phyloP scores from a whole-genome alignment of 2,329 filamentous ascomycete genomes.

The Coniella lustricola region DNA sequence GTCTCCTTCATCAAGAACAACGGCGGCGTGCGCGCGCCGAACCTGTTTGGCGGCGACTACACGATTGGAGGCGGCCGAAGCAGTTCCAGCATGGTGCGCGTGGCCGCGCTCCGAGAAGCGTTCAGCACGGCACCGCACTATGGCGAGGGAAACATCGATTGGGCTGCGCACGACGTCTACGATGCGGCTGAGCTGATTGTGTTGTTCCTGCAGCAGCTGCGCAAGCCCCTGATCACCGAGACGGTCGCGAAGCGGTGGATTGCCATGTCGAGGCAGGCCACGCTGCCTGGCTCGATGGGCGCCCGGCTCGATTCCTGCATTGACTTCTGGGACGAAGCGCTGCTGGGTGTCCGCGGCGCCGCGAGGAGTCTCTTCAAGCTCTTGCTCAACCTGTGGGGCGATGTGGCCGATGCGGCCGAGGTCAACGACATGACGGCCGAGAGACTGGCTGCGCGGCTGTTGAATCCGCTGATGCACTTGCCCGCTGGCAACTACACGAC shows the following conservation, averaged over 20 bases:
- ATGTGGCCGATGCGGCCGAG: conserved; percentile 31
- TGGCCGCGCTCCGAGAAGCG: conserved; percentile 29
- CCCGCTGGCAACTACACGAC: conserved; percentile 27
- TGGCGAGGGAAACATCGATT: conserved; percentile 29
- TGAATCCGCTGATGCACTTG: conserved; percentile 34
- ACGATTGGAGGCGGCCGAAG: conserved; percentile 22
- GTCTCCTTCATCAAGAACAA: conserved; percentile 30
- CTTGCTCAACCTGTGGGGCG: conserved; percentile 37
- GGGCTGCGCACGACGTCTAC: conserved; percentile 30
- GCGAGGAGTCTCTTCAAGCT: conserved; percentile 34
- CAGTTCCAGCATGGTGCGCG: conserved; percentile 24
- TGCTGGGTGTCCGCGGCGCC: conserved; percentile 31
- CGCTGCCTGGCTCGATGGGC: conserved; percentile 26
- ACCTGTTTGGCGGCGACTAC: conserved; percentile 30
- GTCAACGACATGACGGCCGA: conserved; percentile 38
- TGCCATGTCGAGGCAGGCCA: conserved; percentile 33
- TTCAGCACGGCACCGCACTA: conserved; percentile 31
- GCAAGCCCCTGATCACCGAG: conserved; percentile 32
- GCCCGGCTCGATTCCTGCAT: conserved; percentile 34
- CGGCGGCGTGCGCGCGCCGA: conserved; percentile 27
- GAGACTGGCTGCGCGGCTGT: conserved; percentile 30
- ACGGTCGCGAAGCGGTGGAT: conserved; percentile 33
- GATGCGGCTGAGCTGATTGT: conserved; percentile 36
- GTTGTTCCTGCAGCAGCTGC: conserved; percentile 32
- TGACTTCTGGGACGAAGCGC: conserved; percentile 40